Evolutionary conservation across 805 yeast genomes (phyloP), one percentile per base, ranked within the genome.

Genomic region (Lachancea sp.): DNA sequence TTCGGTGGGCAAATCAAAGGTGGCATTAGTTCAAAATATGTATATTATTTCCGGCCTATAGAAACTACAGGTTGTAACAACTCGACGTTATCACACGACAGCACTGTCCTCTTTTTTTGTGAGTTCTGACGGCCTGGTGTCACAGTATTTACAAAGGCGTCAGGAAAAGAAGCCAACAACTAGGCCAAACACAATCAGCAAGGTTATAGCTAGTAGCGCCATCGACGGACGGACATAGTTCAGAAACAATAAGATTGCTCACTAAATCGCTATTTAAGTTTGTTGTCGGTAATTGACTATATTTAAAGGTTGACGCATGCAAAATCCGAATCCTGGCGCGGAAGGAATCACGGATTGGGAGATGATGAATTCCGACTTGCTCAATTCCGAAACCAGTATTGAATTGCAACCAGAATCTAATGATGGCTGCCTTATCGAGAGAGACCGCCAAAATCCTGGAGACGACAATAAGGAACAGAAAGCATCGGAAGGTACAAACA

Each of bases 1-100:
- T 15, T 30, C 17, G 43, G 35, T 32, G 36, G 43, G 37, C 22
- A 30, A 19, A 32, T 40, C 19, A 33, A 22, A 33, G 19, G 30
- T 13, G 43, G 43, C 43, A 40, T 40, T 33, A 11, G 16, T 19
- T 33, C 22, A 32, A 33, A 40, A 29, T 40, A 40, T 40, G 43
- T 40, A 40, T 32, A 40, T 33, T 40, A 40, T 33, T 40, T 32
- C 22, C 17, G 35, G 43, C 43, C 29, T 32, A 32, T 33, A 26
- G 17, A 29, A 29, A 5, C 15, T 40, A 31, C 13, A 36, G 22
- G 37, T 33, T 38, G 32, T 27, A n/a, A 20, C 17, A 33, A 20
- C 18, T 31, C 29, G 36, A 39, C 29, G 17, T 39, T 19, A 31
- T 29, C 11, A 7, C 26, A 9, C 38, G n/a, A 13, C 15, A 11